Base-by-base conservation (phyloP, 1,284 basidiomycete genomes). In the Papiliotrema flavescens region DNA sequence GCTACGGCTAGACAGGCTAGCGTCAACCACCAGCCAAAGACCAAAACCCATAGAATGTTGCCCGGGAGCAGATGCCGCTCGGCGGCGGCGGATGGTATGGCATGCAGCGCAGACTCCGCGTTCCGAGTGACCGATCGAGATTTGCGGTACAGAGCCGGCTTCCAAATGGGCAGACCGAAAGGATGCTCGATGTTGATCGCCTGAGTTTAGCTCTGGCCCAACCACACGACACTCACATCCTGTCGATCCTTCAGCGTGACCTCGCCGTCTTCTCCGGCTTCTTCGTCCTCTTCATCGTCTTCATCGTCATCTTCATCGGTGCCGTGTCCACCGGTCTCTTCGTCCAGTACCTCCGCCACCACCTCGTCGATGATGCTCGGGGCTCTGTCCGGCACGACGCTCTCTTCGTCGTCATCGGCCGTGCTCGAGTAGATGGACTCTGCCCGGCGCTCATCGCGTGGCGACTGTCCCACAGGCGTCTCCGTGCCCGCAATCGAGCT, bases 161-260 rank as follows among this genome's bases (percentile, higher is more conserved):
- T 99, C 96, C 96, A 98, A 71, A 99, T 98, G 44, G 92, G 96
- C 62, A 99, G 82, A 81, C 96, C 96, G 76, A 99, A 98, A 7
- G 96, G 96, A 76, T 99, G 96, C 73, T 97, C 92, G 71, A 97
- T 93, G 78, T 98, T 98, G 76, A 98, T 96, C 64, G 81, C 81
- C 79, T 79, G 56, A 22, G 19, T 45, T 32, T 11, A 32, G 28
- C 11, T 32, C 34, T 53, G 20, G 22, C 51, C 62, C 45, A 26
- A 35, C 46, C 36, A 15, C 34, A 14, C 14, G 15, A 0, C 1
- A 72, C 79, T 69, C 54, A 95, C 88, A 44, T 96, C 97, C 75
- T 99, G 96, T 28, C 96, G 85, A 66, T 98, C 94, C 76, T 89
- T 93, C 63, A 98, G 79, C 0, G 95, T 98, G 65, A 98, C 80